Base-by-base conservation (phyloP, 2,329 filamentous ascomycete genomes). In the Talaromyces amestolkiae region DNA sequence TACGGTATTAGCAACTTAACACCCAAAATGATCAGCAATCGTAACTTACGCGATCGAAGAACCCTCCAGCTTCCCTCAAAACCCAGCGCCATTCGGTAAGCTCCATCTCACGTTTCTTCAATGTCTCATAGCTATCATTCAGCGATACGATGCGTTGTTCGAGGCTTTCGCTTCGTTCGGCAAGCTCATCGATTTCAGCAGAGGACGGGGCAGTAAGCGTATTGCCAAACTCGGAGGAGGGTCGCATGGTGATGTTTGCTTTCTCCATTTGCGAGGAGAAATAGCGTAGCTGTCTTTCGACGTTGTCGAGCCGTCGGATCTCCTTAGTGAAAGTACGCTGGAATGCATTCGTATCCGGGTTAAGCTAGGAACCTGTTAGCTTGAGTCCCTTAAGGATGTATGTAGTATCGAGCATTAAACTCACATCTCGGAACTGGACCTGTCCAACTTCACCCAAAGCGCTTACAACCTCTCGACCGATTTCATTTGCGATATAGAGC, bases 71-170 rank as follows among this genome's bases (percentile, higher is more conserved):
- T 85, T 99, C 95, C 69, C 92, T 89, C 66, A 99, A 81, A 61
- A 99, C 96, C 92, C 94, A 98, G 74, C 96, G 91, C 95, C 95
- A 98, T 81, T 99, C 95, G 11, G 91, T 96, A 73, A 99, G 84
- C 78, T 99, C 95, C 67, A 96, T 92, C 83, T 98, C 95, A 65
- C 94, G 89, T 83, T 95, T 97, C 87, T 98, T 98, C 78, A 99
- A 81, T 17, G 93, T 97, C 83, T 99, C 95, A 80, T 99, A 98
- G 82, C 93, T 98, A 76, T 98, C 95, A 77, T 98, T 98, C 68
- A 99, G 82, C 70, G 93, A 94, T 66, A 88, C 89, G 70, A 99
- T 88, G 68, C 95, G 88, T 81, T 96, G 91, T 81, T 99, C 95
- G 65, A 99, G 85, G 79, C 89, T 91, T 81, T 98, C 92, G 77